Evolutionary conservation across 495 filamentous ascomycete genomes (phyloP), one percentile per base, ranked within the genome.

Genomic region (Chaetomium cochliodes): DNA sequence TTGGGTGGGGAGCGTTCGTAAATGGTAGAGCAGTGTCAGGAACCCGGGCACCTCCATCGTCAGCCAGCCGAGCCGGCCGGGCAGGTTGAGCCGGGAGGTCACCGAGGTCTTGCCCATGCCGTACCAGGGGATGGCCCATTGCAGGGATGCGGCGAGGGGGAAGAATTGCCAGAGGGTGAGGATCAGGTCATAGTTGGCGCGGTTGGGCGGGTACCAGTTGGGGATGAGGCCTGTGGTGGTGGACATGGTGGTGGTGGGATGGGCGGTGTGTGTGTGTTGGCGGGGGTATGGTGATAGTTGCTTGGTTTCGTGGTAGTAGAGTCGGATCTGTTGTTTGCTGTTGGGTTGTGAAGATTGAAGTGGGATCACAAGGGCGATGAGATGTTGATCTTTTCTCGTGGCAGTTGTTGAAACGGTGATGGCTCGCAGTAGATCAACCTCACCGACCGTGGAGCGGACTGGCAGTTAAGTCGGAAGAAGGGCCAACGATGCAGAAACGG

Each of bases 41-140:
- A 92, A 90, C 56, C 90, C 91, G 20, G 87, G 85, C 16, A 85
- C 77, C 76, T 98, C 94, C 92, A 97, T 97, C 5, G 84, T 80
- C 8, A 86, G 83, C 94, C 94, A 98, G 59, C 84, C 92, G 33
- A 90, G 78, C 66, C 89, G 89, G 66, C 94, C 94, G n/a, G 92
- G 91, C 30, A 98, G 72, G 75, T 98, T 98, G 76, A 96, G 80
- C 18, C 77, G 78, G 47, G 86, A 91, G 5, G 75, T 65, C 12
- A 82, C 77, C 12, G 92, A 96, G n/a, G 92, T 94, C 76, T 98
- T 98, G 67, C 94, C 94, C 78, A 86, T 85, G 41, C 85, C 84
- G 74, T 92, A 88, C 79, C 82, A 91, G 37, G 84, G 77, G 11
- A 78, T 65, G 23, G 85, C 18, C 87, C 87, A 90, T 85, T 89